Evolutionary conservation across 1,284 basidiomycete species (phyloP), one percentile per base, ranked within the genome.

Genomic region (Xerocomus cyaneibrunnescens): DNA sequence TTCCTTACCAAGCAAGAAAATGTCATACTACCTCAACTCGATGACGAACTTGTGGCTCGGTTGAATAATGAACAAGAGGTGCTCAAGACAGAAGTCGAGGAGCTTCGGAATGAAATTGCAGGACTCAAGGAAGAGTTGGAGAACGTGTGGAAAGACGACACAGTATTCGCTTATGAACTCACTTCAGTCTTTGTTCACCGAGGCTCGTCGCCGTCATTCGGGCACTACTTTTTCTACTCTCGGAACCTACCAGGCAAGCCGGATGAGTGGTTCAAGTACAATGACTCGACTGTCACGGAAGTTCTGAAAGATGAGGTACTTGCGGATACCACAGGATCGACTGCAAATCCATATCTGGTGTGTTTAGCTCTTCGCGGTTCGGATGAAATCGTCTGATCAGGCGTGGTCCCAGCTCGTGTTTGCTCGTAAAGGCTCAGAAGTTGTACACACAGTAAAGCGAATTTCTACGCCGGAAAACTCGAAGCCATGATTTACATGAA

Each of bases 151-250:
- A 72, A 72, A 36, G 82, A 84, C 57, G 82, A 85, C 48, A 76
- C 65, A 7, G 73, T 80, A 25, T 84, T 83, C 22, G 85, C 88
- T 46, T 99, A 98, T 67, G 92, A 96, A 64, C 79, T 99, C 36
- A 94, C 92, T 0, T 92, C 92, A 13, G 95, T 98, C 13, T 99
- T 98, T 73, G 92, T 98, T 62, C 96, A 99, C 71, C 87, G 96
- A 35, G 94, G 94, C 37, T 80, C 83, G 16, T 87, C 87, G 19
- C 85, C 89, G 1, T 86, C 84, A 5, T 92, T 85, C 74, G 92
- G 92, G 25, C 89, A 94, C 70, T 92, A 94, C 68, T 94, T 90
- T 74, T 90, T 94, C 71, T 92, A 92, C 65, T 89, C 91, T 52
- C 80, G 92, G 38, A 79, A 92, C 65, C 74, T 93, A 21, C 91